A percentile compares a stretch with the other conserved stretches of the same genome.
Conservation (phyloP, 2,329 filamentous ascomycete species). For the Capronia americana region DNA sequence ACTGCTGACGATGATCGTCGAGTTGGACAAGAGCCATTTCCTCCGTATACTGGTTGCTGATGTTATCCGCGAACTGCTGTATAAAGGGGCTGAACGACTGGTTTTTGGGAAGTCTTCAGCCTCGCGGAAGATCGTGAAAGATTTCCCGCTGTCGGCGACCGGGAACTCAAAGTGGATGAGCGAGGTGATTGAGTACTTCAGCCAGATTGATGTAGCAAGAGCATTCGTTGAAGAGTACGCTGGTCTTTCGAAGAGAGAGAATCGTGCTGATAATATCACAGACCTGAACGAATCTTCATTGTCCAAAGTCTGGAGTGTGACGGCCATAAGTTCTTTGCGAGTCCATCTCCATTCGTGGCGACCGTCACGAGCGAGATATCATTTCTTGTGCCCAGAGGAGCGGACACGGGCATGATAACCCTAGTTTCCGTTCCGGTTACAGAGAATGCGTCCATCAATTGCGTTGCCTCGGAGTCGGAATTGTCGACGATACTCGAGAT, state of each 20-base stretch:
- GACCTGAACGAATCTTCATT: conserved; percentile 21
- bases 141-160: conserved; percentile 14
- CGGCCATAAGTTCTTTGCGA: conserved; percentile 12
- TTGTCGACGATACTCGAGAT: conserved; percentile 26
- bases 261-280: conserved; percentile 10
- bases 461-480: conserved; percentile 7
- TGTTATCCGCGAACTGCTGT: conserved; percentile 29
- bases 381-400: conserved; percentile 19
- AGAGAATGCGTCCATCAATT: conserved; percentile 14
- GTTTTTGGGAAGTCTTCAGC: conserved; percentile 14
- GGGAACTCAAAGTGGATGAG: conserved; percentile 26
- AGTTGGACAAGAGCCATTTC: conserved; percentile 22
- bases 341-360: conserved; percentile 17
- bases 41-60: conserved; percentile 35
- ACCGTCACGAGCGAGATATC: conserved; percentile 19
- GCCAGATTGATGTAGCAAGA: conserved; percentile 8
- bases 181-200: conserved; percentile 27
- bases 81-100: conserved; percentile 15
- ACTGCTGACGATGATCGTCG: conserved; percentile 18
- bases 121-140: conserved; percentile 8
- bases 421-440: conserved; percentile 23
- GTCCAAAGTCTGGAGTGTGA: conserved; percentile 22
- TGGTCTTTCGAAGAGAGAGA: too few relatives aligned
- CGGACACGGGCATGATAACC: conserved; percentile 15
- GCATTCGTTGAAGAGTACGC: conserved; percentile 17